Conservation (phyloP, 768 basidiomycete species). For the Hericium alpestre region DNA sequence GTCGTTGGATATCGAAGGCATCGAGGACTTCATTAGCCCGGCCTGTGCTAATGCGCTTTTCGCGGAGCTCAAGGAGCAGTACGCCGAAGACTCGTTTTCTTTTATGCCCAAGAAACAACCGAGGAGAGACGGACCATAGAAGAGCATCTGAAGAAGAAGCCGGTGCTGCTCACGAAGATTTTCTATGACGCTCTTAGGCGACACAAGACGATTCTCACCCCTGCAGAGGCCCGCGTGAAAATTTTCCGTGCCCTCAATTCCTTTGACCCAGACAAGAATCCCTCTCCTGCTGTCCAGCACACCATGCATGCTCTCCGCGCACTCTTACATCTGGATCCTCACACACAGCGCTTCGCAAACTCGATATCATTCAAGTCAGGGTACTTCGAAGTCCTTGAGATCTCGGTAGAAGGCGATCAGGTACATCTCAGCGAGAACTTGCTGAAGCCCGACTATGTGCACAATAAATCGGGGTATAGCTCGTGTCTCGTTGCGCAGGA, state of each 20-base stretch:
- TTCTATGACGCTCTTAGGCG: not conserved
- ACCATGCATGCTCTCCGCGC: not conserved
- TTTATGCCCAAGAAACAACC: not conserved
- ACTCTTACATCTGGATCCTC: not conserved
- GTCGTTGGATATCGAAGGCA: not conserved
- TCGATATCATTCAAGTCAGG: not conserved
- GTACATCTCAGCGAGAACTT: not conserved
- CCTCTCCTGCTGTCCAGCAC: not conserved
- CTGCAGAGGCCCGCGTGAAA: not conserved
- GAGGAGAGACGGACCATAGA: not conserved
- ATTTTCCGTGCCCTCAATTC: not conserved
- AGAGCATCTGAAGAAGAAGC: not conserved
- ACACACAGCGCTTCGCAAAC: not conserved
- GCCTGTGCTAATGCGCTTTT: not conserved
- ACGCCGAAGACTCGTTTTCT: not conserved
- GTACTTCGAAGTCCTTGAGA: not conserved
- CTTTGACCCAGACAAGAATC: not conserved
- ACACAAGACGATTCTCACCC: not conserved
- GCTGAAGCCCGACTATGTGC: not conserved
- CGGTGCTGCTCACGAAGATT: not conserved
- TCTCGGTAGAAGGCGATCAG: not conserved
- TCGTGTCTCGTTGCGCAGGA: not conserved
- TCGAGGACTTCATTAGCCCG: not conserved
- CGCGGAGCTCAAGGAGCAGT: not conserved
- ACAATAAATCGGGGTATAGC: not conserved